Percentiles rank a stretch among this genome's conserved stretches.
Conservation (phyloP, 192 early-diverging fungal species). For the Coemansia sp. region DNA sequence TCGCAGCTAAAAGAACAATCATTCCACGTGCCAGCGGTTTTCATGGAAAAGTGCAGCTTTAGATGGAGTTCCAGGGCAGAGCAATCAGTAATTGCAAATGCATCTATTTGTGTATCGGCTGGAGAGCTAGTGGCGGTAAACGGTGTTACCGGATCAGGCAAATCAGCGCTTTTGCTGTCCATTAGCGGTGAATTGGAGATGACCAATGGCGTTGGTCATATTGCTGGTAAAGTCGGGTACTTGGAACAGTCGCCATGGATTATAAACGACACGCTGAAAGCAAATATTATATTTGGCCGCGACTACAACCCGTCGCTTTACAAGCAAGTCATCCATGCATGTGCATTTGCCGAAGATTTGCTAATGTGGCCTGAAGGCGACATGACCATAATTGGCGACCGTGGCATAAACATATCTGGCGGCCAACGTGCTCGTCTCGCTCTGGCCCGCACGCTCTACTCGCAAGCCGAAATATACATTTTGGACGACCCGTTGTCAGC, state of each 20-base stretch:
- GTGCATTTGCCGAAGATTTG: constrained; percentile 66
- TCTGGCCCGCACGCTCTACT: constrained; percentile 67
- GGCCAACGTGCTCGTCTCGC: constrained; percentile 70
- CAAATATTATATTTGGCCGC: constrained; percentile 80
- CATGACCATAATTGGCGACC: constrained; percentile 68
- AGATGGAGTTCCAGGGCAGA: neutral
- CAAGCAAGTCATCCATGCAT: constrained; percentile 61
- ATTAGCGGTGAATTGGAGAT: constrained; percentile 58
- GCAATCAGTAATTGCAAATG: constrained; percentile 8
- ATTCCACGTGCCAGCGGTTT: neutral
- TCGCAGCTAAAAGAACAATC: neutral
- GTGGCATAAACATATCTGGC: constrained; percentile 70
- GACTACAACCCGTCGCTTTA: constrained; percentile 59
- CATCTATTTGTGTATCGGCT: constrained; percentile 6
- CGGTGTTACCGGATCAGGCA: constrained; percentile 63
- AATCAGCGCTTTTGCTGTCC: constrained; percentile 60
- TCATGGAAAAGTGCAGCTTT: constrained; percentile 21
- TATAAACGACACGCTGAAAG: constrained; percentile 60
- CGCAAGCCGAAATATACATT: constrained; percentile 65
- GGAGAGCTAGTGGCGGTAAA: constrained; percentile 59
- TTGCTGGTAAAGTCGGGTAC: constrained; percentile 24
- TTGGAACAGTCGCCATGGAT: constrained; percentile 29
- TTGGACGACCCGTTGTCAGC: constrained; percentile 73
- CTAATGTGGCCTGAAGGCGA: constrained; percentile 60
- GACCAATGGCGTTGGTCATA: constrained; percentile 26